Percentiles rank a stretch among this genome's conserved stretches.
phyloP scores from a whole-genome alignment of 139 green algal species.

The Marvania coccoides region DNA sequence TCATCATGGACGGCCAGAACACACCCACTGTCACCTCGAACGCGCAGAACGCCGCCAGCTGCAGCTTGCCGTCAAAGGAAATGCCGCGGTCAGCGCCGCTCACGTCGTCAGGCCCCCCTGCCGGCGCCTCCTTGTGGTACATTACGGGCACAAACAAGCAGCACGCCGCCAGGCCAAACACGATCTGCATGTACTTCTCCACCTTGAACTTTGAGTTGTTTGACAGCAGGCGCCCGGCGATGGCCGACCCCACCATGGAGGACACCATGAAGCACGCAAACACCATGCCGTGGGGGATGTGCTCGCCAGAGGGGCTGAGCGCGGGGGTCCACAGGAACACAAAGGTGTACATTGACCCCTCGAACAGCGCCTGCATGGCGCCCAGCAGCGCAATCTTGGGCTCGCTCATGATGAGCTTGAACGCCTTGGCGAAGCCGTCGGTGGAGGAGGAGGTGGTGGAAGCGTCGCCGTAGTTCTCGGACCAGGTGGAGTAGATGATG shows the following conservation, averaged over 20 bases:
- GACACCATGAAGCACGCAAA: constrained; percentile 95
- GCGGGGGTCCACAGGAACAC: constrained; percentile 97
- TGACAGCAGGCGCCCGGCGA: constrained; percentile 48
- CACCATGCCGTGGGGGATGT: constrained; percentile 92
- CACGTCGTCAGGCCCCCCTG: background rate
- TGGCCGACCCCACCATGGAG: constrained; percentile 78
- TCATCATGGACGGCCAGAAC: constrained; percentile 99
- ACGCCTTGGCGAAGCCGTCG: constrained; percentile 49
- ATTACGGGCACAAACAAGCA: constrained; percentile 54
- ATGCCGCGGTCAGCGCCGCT: constrained; percentile 43
- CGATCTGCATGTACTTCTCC: constrained; percentile 80
- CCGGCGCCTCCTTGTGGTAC: constrained; percentile 11
- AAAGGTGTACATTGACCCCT: constrained; percentile 97
- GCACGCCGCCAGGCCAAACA: constrained; percentile 58
- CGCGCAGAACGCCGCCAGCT: constrained; percentile 84
- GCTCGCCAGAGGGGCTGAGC: constrained; percentile 71
- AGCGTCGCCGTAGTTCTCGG: constrained; percentile 88
- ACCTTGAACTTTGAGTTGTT: constrained; percentile 27
- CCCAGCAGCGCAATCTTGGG: constrained; percentile 73
- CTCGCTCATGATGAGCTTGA: constrained; percentile 45
- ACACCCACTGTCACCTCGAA: constrained; percentile 89
- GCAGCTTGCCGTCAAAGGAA: constrained; percentile 55
- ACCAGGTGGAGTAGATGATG: constrained; percentile 77
- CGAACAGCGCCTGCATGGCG: constrained; percentile 90
- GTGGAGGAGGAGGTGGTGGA: constrained; percentile 16